Percentiles rank a stretch among this genome's conserved stretches.
Evolutionary conservation across 2,329 filamentous ascomycete genomes (phyloP).

Genomic region (Xylaria sp.): DNA sequence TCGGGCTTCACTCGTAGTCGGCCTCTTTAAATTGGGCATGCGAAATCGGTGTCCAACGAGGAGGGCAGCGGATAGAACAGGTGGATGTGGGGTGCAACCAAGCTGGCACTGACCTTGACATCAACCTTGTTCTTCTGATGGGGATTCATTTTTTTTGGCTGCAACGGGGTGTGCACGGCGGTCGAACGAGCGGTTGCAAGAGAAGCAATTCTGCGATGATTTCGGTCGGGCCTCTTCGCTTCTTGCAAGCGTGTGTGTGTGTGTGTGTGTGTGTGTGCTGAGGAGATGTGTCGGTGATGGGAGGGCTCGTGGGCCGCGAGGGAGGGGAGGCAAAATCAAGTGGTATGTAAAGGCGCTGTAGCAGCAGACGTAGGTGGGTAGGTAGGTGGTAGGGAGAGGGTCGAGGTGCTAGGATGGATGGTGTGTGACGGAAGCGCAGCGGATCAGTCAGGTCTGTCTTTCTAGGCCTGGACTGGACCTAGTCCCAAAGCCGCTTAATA

Average conservation of each 20-base stretch:
- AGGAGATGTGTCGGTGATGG: conserved; percentile 14
- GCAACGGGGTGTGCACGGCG: conserved; percentile 11
- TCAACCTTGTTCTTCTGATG: conserved; percentile 99
- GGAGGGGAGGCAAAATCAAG: conserved; percentile 19
- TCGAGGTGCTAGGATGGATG: background rate
- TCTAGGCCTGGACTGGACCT: background rate
- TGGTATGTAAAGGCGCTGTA: conserved; percentile 1
- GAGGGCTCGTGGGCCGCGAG: conserved; percentile 19
- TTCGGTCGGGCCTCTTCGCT: background rate
- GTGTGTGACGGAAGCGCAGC: background rate
- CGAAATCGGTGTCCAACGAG: conserved; percentile 13
- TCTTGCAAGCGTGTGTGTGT: conserved; percentile 8
- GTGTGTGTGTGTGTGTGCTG: background rate
- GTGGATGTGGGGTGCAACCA: conserved; percentile 16
- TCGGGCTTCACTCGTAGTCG: background rate
- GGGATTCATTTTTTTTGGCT: conserved; percentile 81
- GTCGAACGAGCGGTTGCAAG: conserved; percentile 9
- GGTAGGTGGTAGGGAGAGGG: too few relatives aligned
- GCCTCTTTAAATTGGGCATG: conserved; percentile 11
- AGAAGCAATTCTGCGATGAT: conserved; percentile 3
- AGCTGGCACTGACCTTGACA: conserved; percentile 72
- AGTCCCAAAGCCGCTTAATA: background rate
- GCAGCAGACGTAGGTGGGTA: too few relatives aligned
- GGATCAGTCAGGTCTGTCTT: background rate
- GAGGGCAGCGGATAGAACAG: conserved; percentile 11